These are phyloP conservation scores for Blastobotrys niveus DNA, from an alignment of 1,139 yeast species.

Conservation along the genomic window DNA sequence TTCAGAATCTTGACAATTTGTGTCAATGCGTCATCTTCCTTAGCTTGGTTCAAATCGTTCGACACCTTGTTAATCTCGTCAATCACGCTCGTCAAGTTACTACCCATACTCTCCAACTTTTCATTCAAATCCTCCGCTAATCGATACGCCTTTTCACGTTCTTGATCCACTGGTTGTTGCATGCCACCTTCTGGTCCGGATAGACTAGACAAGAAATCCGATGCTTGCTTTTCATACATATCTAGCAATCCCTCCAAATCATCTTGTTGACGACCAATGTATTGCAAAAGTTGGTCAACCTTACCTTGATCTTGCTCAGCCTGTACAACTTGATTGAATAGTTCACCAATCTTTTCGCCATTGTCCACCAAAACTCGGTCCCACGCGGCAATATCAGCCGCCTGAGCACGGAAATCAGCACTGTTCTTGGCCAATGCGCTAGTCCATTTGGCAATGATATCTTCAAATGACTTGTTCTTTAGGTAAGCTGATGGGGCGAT, in stretches of 20 bases:
- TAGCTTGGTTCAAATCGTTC: conserved; percentile 65
- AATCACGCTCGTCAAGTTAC: conserved; percentile 68
- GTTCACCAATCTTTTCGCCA: conserved; percentile 75
- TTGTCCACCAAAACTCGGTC: conserved; percentile 77
- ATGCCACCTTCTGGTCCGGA: conserved; percentile 35
- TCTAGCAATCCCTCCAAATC: conserved; percentile 79
- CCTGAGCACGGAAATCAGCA: conserved; percentile 68
- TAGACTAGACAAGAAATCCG: conserved; percentile 36
- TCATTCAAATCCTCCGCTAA: conserved; percentile 84
- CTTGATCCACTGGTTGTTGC: conserved; percentile 59
- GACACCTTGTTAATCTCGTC: conserved; percentile 84
- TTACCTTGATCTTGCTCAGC: conserved; percentile 83
- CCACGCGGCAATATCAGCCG: conserved; percentile 73
- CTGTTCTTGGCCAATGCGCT: conserved; percentile 71
- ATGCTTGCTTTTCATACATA: conserved; percentile 83
- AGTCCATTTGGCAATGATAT: conserved; percentile 89
- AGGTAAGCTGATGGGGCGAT: conserved; percentile 58
- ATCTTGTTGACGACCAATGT: conserved; percentile 87
- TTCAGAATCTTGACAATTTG: conserved; percentile 73
- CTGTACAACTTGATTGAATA: conserved; percentile 69
- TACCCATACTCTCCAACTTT: conserved; percentile 69
- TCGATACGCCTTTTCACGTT: conserved; percentile 83
- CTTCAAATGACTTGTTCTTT: conserved; percentile 88
- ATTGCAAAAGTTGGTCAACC: conserved; percentile 79
- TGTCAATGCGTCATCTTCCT: conserved; percentile 47